Base-by-base conservation (phyloP, 2,329 filamentous ascomycete genomes). In the Xylaria digitata region DNA sequence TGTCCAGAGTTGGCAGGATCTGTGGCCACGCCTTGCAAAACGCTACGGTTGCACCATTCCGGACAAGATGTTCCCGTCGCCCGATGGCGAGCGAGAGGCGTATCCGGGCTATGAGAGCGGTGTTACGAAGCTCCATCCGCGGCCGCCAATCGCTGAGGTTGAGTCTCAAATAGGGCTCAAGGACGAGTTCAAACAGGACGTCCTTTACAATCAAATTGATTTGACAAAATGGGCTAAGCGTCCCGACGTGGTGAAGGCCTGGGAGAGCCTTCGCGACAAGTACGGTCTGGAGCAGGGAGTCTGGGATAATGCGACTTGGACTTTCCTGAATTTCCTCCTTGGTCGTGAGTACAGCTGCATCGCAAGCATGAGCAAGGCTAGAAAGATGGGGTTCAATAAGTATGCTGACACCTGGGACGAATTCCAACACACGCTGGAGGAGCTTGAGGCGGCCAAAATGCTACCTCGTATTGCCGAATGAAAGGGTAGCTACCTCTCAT, bases 321-420 rank as follows among this genome's bases (percentile, higher is more conserved):
- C 53, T 0, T 83, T 83, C 66, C 63, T 80, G 50, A 78, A 77
- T n/a, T 82, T 81, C 69, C 75, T 81, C n/a, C 73, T 84, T 43
- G 80, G 81, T 4, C 72, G 80, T 43, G 77, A 79, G 48, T 83
- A 78, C 63, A 77, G 80, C 70, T 53, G 80, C 6, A 78, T 82
- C 1, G 71, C 79, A 48, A 80, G 76, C 58, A 81, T 82, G 77
- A 80, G 77, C 61, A 84, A 83, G 73, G 81, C 81, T n/a, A 77
- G 82, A 56, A 78, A 79, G 68, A 72, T 75, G 55, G 81, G 80
- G 0, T 84, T 80, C 78, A 79, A 72, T 2, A 80, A 81, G 23
- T 82, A 79, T 61, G 65, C 68, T 11, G 79, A 77, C 67, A 76
- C 75, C 1, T 78, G 75, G 75, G 73, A 73, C 40, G 70, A 72